These are phyloP conservation scores for Plasmopara muralis DNA, from an alignment of 352 stramenopile species.

Conservation along the genomic window DNA sequence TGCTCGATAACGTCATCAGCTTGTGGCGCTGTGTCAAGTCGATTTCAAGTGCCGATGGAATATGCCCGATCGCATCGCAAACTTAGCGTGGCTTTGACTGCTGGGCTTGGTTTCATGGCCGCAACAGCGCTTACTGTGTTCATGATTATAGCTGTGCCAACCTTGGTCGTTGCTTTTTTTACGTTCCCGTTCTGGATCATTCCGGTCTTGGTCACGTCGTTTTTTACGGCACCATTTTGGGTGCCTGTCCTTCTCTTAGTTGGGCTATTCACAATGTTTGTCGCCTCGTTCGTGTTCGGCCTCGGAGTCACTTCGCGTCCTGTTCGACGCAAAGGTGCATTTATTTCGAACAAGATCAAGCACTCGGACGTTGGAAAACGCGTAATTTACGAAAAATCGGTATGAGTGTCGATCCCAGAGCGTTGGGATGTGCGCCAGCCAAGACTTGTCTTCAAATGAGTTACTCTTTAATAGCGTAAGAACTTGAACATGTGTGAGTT, in stretches of 20 bases:
- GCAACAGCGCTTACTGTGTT: constrained; percentile 53
- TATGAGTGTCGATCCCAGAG: constrained; percentile 18
- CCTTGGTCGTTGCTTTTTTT: constrained; percentile 57
- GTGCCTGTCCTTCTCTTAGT: constrained; percentile 60
- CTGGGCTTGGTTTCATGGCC: constrained; percentile 41
- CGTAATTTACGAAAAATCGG: constrained; percentile 76
- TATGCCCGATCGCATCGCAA: constrained; percentile 74
- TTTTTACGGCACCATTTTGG: constrained; percentile 79
- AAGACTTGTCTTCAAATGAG: too few relatives aligned
- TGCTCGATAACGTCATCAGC: constrained; percentile 34
- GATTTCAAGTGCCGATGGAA: constrained; percentile 48
- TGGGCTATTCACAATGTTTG: constrained; percentile 55
- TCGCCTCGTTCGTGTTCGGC: constrained; percentile 64
- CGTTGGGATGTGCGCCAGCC: too few relatives aligned
- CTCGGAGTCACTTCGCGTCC: constrained; percentile 67
- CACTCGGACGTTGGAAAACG: constrained; percentile 75
- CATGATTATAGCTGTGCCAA: constrained; percentile 62
- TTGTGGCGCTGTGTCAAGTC: constrained; percentile 30
- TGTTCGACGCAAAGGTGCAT: constrained; percentile 67
- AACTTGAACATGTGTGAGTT: too few relatives aligned
- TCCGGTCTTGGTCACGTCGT: constrained; percentile 60
- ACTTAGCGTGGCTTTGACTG: constrained; percentile 51
- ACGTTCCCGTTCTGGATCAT: constrained; percentile 84
- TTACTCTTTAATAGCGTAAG: too few relatives aligned
- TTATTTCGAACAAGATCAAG: constrained; percentile 74